These are phyloP conservation scores for Neurospora sp. DNA, from an alignment of 495 filamentous ascomycete species.

Conservation along the genomic window DNA sequence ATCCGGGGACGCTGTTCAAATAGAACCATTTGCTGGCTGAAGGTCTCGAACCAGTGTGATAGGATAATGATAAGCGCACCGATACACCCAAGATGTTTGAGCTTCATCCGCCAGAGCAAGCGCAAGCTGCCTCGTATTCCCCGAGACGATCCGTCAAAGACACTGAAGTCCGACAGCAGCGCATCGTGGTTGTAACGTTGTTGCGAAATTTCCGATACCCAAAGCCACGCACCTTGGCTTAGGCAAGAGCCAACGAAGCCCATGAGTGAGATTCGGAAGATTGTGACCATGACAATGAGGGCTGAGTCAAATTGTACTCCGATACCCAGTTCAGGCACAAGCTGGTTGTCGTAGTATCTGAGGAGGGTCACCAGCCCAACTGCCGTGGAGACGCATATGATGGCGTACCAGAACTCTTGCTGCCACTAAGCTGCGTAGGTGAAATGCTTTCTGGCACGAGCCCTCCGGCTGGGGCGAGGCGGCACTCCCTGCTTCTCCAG, in stretches of 20 bases:
- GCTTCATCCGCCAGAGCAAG: constrained; percentile 26
- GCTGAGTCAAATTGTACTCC: constrained; percentile 21
- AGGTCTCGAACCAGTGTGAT: constrained; percentile 27
- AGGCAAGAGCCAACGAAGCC: constrained; percentile 22
- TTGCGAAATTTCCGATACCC: constrained; percentile 23
- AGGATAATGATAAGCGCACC: constrained; percentile 25
- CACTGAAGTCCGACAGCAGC: constrained; percentile 23
- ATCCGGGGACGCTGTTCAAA: constrained; percentile 18
- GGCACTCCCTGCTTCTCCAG: not conserved
- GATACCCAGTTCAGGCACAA: constrained; percentile 18
- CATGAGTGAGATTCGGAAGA: constrained; percentile 23
- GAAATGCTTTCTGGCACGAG: not conserved
- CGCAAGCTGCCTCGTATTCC: constrained; percentile 23
- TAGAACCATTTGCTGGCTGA: constrained; percentile 29
- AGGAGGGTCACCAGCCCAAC: constrained; percentile 14
- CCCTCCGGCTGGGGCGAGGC: not conserved
- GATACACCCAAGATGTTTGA: constrained; percentile 25
- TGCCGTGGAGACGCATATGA: constrained; percentile 17
- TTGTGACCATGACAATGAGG: constrained; percentile 25
- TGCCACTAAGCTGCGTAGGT: constrained; percentile 24
- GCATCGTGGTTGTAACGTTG: constrained; percentile 14
- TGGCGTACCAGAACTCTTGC: constrained; percentile 23
- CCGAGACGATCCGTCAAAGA: constrained; percentile 28
- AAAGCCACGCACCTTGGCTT: constrained; percentile 30
- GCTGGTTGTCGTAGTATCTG: constrained; percentile 16